A percentile compares a stretch with the other conserved stretches of the same genome.
Conservation (phyloP, 1,284 basidiomycete species). For the Cryptococcus maquisensis region DNA sequence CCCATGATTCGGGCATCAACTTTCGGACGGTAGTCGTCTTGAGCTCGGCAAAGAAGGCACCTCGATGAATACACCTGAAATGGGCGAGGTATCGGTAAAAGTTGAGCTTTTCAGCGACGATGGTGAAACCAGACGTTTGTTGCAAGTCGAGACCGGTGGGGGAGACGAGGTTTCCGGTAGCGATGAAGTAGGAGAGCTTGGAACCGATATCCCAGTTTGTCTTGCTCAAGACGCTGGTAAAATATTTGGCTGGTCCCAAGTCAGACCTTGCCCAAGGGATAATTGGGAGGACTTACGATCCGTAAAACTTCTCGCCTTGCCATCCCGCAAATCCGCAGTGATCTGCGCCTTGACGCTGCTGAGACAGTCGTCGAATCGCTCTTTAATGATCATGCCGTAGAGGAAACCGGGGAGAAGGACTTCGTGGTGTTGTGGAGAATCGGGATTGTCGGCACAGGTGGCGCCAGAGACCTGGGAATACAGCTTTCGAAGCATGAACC, state of each 20-base stretch:
- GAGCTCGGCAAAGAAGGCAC: conserved; percentile 98
- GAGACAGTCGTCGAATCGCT: conserved; percentile 87
- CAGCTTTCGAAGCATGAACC: conserved; percentile 97
- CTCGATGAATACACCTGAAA: conserved; percentile 97
- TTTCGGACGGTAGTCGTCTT: conserved; percentile 99
- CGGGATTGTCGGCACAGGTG: conserved; percentile 93
- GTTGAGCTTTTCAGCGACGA: conserved; percentile 98
- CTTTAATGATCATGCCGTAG: conserved; percentile 98
- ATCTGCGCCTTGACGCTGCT: conserved; percentile 72
- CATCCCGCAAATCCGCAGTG: conserved; percentile 66
- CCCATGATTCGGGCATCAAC: conserved; percentile 96
- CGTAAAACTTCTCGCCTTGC: conserved; percentile 73
- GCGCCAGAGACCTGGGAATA: conserved; percentile 87
- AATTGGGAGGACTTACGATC: conserved; percentile 59
- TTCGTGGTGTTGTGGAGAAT: conserved; percentile 98
- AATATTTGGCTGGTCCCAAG: conserved; percentile 64
- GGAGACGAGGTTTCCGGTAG: conserved; percentile 93
- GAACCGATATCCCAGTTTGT: conserved; percentile 90
- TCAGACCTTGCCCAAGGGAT: neutral
- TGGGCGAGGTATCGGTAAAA: conserved; percentile 98
- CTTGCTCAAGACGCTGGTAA: conserved; percentile 69
- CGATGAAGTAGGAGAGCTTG: conserved; percentile 89
- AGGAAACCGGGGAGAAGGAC: conserved; percentile 89
- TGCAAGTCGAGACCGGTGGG: conserved; percentile 94
- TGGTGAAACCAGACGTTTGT: conserved; percentile 95